phyloP scores from a whole-genome alignment of 441 rosid genomes.

The Raphanus hybrid region DNA sequence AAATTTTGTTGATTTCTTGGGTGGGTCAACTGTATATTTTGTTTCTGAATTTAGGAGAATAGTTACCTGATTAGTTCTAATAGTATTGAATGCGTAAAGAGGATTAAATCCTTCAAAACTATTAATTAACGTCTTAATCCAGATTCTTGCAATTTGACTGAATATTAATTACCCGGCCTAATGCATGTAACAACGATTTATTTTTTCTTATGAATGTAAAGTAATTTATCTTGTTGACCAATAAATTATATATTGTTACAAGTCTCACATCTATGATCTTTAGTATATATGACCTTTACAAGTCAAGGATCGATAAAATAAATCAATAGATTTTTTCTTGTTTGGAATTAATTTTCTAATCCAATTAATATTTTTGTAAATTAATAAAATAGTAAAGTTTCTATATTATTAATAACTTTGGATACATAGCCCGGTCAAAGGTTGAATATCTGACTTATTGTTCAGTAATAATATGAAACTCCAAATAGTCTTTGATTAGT shows the following conservation, averaged over 20 bases:
- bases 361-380: background rate
- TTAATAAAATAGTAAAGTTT: background rate
- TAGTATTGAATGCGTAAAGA: background rate
- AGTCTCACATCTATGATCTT: background rate
- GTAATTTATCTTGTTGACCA: background rate
- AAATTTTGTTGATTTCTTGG: background rate
- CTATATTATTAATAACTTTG: background rate
- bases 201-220: too few species aligned
- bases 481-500: background rate
- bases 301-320: background rate
- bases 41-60: constrained; percentile 3
- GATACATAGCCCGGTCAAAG: background rate
- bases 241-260: background rate
- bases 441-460: constrained; percentile 1
- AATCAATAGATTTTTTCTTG: background rate
- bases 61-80: background rate
- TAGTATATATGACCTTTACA: background rate
- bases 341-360: background rate
- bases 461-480: background rate
- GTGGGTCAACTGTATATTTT: constrained; percentile 1
- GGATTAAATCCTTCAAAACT: background rate
- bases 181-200: constrained; percentile 4
- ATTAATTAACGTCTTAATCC: background rate
- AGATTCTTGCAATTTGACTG: background rate
- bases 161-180: background rate